Percentiles rank a stretch among this genome's conserved stretches.
Conservation (phyloP, 768 basidiomycete species). For the Scleroderma citrinum region DNA sequence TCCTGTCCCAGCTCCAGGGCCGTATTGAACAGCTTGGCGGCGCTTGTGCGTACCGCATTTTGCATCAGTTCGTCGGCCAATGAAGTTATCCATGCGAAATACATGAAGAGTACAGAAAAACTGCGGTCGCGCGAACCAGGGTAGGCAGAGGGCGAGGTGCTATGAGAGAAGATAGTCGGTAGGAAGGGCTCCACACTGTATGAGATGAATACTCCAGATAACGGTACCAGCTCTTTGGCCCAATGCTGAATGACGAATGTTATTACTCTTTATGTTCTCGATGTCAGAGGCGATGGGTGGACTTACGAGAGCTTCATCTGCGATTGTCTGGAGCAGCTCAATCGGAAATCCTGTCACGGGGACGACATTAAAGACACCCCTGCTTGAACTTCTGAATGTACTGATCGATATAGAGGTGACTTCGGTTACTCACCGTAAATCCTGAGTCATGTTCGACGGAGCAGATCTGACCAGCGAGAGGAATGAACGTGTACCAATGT, state of each 20-base stretch:
- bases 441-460: slow-evolving; percentile 11
- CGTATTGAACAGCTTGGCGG: slow-evolving; percentile 34
- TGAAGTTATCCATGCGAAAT: slow-evolving; percentile 40
- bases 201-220: slow-evolving; percentile 27
- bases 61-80: slow-evolving; percentile 36
- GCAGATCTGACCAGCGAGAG: slow-evolving; percentile 21
- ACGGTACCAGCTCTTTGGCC: too few relatives aligned
- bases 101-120: slow-evolving; percentile 42
- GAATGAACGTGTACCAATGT: slow-evolving; percentile 17
- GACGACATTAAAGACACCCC: slow-evolving; percentile 17
- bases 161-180: slow-evolving; percentile 34
- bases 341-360: slow-evolving; percentile 18
- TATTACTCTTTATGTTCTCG: slow-evolving; percentile 40
- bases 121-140: slow-evolving; percentile 35
- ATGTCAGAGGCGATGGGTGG: neutral
- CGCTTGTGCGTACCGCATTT: slow-evolving; percentile 34
- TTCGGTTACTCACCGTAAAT: slow-evolving; percentile 19
- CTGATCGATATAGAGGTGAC: neutral
- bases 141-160: slow-evolving; percentile 37
- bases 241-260: too few relatives aligned
- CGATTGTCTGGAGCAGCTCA: slow-evolving; percentile 14
- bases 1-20: slow-evolving; percentile 35
- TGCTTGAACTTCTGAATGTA: slow-evolving; percentile 2
- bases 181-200: slow-evolving; percentile 52
- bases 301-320: slow-evolving; percentile 15